Evolutionary conservation across 306 rosid species (phyloP), one percentile per base, ranked within the genome.

Genomic region (Rosa multiflora): DNA sequence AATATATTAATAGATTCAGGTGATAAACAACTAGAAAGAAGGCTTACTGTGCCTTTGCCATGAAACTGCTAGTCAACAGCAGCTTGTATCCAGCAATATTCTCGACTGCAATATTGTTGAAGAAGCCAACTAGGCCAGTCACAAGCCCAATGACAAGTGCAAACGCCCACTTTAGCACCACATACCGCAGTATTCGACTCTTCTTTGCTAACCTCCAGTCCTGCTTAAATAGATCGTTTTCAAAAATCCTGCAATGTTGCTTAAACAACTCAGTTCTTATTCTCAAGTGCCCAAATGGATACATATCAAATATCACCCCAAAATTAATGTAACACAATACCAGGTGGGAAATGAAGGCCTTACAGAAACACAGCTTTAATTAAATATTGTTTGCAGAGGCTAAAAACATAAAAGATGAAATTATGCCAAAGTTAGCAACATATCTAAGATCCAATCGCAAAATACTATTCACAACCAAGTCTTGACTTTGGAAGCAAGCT

Each of bases 51-150:
- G 77, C 23, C 43, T 82, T 67, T 44, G 86, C 73, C 97, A 93
- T 88, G 85, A 93, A 87, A 81, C 77, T 26, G 53, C 76, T 83
- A 78, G 94, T 91, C 66, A 91, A 56, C 18, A 87, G 78, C 67
- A 93, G 90, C 83, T 91, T 93, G 86, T 75, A 80, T 64, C 97
- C 97, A 47, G 98, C 89, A 64, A 93, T 85, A 70, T 93, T 93
- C 91, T 93, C 98, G 21, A 90, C 97, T 32, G 89, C 91, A 81
- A 91, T 79, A 82, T 83, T 93, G 77, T 88, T 93, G 82, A 88
- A 88, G 80, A 87, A 82, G 76, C 91, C 98, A 78, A 91, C 86
- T 14, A 93, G 82, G 17, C 97, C 97, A 6, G 98, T 93, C 15
- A 73, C 42, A 35, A 91, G 86, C 62, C 98, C 98, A 20, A 93